A percentile compares a stretch with the other conserved stretches of the same genome.
Conservation (phyloP, 768 basidiomycete genomes). For the Neoboletus brunneissimus region DNA sequence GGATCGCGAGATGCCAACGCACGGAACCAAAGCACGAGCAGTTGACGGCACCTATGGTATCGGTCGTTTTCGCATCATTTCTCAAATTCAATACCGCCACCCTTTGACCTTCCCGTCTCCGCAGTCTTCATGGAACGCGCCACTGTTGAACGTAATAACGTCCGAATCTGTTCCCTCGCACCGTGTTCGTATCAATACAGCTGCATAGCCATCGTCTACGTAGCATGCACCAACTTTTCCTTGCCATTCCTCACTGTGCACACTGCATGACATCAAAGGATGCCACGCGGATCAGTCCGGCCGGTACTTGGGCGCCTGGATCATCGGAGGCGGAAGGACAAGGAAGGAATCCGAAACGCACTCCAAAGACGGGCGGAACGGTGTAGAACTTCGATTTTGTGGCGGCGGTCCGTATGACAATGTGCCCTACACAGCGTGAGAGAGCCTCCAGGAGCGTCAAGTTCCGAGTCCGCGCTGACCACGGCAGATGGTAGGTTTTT, state of each 20-base stretch:
- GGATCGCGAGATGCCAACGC: background rate
- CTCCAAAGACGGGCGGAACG: background rate
- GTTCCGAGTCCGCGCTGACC: background rate
- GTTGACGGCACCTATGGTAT: no score
- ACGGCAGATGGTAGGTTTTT: no score
- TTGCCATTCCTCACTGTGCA: background rate
- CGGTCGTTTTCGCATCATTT: no score
- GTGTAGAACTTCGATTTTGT: background rate
- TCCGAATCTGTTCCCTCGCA: background rate
- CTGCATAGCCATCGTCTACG: background rate
- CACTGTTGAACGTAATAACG: background rate
- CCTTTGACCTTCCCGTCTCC: no score
- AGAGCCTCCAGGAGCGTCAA: no score
- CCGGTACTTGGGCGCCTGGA: background rate
- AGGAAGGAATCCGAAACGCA: background rate
- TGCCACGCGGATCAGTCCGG: background rate
- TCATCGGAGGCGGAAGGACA: background rate
- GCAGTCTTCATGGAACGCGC: background rate
- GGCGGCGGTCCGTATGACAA: background rate
- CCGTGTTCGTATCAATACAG: background rate
- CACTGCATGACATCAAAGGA: background rate
- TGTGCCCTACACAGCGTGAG: background rate
- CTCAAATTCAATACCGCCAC: no score
- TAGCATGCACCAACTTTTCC: background rate
- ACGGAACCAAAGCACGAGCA: background rate